Evolutionary conservation across 2,329 filamentous ascomycete genomes (phyloP), one percentile per base, ranked within the genome.

Genomic region (Trichoderma sp.): DNA sequence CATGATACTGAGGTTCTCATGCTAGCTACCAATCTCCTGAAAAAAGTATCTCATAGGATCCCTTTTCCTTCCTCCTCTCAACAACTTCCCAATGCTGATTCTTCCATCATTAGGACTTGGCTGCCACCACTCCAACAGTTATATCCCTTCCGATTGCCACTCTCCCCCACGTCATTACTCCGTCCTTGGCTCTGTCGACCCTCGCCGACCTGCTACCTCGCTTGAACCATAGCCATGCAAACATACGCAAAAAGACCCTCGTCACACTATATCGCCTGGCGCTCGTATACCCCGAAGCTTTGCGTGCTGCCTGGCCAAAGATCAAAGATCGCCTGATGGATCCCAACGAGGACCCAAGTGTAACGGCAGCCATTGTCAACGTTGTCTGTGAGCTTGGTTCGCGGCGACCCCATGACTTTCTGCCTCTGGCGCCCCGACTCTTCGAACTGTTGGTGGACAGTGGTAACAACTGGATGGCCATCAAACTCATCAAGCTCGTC

Each of bases 391-490:
- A 99, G 82, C 84, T 99, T 50, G 95, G 95, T 6, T 98, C 95
- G 93, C 89, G 96, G 76, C 88, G 96, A 75, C 96, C 96, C 4
- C 92, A 95, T 75, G 96, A 99, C 81, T 98, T 98, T 76, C 85
- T 99, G 34, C 93, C 96, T 15, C 85, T 99, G 34, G 96, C 96
- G 0, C 96, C 96, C 9, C 88, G 96, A 72, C 83, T 99, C 30
- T 99, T 98, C 77, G 95, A 98, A 79, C 86, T 99, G 20, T 85
- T 99, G 30, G 95, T 98, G 13, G 92, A 97, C 73, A 92, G 94
- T 70, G 92, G 92, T 47, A 98, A 99, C 82, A 99, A 99, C 81
- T 99, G 96, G 96, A 98, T 99, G 95, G 95, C 95, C 72, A 99
- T 99, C 80, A 99, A 99, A 81, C 89, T 99, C 74, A 98, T 99